phyloP scores from a whole-genome alignment of 805 yeast genomes.

The Huiozyma naganishii region DNA sequence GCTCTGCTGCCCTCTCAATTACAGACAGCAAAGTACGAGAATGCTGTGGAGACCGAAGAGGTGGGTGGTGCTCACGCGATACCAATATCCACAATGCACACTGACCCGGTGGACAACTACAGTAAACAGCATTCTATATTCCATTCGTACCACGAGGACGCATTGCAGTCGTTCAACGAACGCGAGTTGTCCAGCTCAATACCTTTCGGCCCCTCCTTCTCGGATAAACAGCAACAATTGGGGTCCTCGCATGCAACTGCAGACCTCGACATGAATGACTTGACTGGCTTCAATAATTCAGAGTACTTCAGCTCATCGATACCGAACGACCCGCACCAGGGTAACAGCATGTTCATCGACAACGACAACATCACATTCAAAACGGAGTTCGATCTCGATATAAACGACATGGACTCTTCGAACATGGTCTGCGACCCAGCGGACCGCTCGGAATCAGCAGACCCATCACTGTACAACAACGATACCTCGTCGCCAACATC shows the following conservation, averaged over 20 bases:
- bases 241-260: no score
- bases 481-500: neutral
- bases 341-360: conserved; percentile 1
- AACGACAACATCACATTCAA: neutral
- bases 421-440: neutral
- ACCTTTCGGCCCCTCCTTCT: no score
- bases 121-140: neutral
- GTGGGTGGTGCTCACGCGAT: no score
- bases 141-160: neutral
- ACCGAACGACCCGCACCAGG: neutral
- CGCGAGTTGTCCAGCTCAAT: neutral
- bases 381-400: neutral
- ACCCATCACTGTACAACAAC: neutral
- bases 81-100: no score
- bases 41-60: no score
- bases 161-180: neutral
- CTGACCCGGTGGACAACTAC: neutral
- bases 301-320: neutral
- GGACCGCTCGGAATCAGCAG: no score
- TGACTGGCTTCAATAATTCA: neutral
- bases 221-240: no score
- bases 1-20: neutral
- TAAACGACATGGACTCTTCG: neutral
- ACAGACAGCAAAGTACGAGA: no score
- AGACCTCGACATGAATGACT: no score